Conservation (phyloP, 2,329 filamentous ascomycete species). For the Ustilaginoidea virens region DNA sequence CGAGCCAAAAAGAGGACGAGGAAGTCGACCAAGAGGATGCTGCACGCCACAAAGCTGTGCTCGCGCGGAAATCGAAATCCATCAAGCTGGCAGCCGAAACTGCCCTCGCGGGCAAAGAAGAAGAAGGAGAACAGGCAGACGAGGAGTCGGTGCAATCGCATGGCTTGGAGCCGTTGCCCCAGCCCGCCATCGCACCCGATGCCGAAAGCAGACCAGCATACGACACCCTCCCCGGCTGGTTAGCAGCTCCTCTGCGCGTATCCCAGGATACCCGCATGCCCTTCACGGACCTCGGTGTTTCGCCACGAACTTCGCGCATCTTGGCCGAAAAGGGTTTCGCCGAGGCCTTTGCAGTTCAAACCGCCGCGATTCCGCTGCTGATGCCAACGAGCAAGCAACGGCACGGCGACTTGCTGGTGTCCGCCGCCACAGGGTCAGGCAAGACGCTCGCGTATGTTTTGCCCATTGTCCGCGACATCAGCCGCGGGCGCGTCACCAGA, state of each 20-base stretch:
- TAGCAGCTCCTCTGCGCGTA: conserved; percentile 59
- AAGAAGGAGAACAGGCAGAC: conserved; percentile 14
- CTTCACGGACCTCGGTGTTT: conserved; percentile 51
- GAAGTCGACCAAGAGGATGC: conserved; percentile 14
- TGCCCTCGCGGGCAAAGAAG: conserved; percentile 15
- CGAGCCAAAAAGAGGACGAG: conserved; percentile 8
- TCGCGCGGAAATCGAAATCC: conserved; percentile 41
- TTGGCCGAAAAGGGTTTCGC: conserved; percentile 43
- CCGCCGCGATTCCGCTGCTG: conserved; percentile 56
- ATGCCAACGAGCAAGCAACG: conserved; percentile 46
- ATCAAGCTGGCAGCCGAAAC: conserved; percentile 31
- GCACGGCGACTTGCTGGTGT: conserved; percentile 70
- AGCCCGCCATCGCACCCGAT: conserved; percentile 49
- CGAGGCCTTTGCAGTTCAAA: conserved; percentile 28
- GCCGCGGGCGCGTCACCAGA: conserved; percentile 44
- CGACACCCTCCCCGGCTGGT: conserved; percentile 67
- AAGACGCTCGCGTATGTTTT: conserved; percentile 89
- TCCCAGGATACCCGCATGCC: conserved; percentile 40
- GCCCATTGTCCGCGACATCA: conserved; percentile 67
- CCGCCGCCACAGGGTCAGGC: conserved; percentile 86
- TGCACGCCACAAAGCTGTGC: conserved; percentile 31
- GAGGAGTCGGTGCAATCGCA: conserved; percentile 34
- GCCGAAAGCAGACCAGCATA: conserved; percentile 48
- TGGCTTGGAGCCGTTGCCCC: conserved; percentile 68
- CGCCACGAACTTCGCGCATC: conserved; percentile 39